phyloP scores from a whole-genome alignment of 2,329 filamentous ascomycete species.

The Coniochaeta ligniaria region DNA sequence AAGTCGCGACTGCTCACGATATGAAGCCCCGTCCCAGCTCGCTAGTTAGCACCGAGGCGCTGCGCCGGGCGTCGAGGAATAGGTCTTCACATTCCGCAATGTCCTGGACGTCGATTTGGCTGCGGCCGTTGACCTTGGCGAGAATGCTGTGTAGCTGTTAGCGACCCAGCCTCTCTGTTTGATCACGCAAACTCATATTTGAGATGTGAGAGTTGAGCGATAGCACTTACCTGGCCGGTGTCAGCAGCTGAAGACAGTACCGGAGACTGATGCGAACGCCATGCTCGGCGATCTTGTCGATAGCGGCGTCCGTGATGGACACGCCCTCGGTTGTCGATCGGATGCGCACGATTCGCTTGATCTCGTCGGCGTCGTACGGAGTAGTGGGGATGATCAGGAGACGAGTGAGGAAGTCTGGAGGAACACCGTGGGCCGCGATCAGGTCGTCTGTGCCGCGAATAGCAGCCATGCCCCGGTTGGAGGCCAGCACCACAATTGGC shows the following conservation, averaged over 20 bases:
- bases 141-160: slow-evolving; percentile 58
- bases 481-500: slow-evolving; percentile 94
- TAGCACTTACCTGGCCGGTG: slow-evolving; percentile 62
- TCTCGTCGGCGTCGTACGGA: slow-evolving; percentile 80
- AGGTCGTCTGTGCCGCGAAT: slow-evolving; percentile 82
- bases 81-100: slow-evolving; percentile 76
- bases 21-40: slow-evolving; percentile 61
- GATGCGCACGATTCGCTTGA: slow-evolving; percentile 84
- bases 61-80: slow-evolving; percentile 76
- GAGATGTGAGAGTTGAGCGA: not conserved
- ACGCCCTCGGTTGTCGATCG: slow-evolving; percentile 78
- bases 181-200: slow-evolving; percentile 16
- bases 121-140: slow-evolving; percentile 73
- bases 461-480: slow-evolving; percentile 88
- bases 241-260: slow-evolving; percentile 88
- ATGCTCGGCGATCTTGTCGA: slow-evolving; percentile 80
- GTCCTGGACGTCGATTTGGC: slow-evolving; percentile 70
- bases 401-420: slow-evolving; percentile 85
- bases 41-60: slow-evolving; percentile 60
- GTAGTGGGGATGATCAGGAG: slow-evolving; percentile 95
- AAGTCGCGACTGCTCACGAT: slow-evolving; percentile 32
- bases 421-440: slow-evolving; percentile 85
- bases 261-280: slow-evolving; percentile 84
- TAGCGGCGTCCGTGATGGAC: slow-evolving; percentile 69
- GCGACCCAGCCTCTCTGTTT: slow-evolving; percentile 12